Evolutionary conservation across 805 yeast species (phyloP), one percentile per base, ranked within the genome.

Genomic region (Isabelozyma heimii): DNA sequence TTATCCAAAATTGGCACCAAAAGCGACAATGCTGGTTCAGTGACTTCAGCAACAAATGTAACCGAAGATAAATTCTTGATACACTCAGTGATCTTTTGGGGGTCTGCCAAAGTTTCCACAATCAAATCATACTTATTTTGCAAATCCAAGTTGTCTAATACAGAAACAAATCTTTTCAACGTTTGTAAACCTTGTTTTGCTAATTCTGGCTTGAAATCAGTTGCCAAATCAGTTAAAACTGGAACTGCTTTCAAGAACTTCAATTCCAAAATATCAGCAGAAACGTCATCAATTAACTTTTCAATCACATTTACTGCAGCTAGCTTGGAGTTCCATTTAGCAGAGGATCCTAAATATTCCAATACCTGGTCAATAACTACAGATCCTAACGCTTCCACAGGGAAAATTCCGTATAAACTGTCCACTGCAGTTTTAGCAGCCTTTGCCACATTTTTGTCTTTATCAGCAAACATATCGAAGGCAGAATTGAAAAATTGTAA

Each of bases 21-120:
- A 49, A 92, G 72, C 8, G 98, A 82, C 58, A 92, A 77, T 4
- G 96, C 95, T 5, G 98, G 95, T 73, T 91, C 98, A 13, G 97
- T 94, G 54, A 92, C 99, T 74, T 94, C 99, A 43, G 99, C 97
- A 44, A 92, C 98, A 67, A 92, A 92, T 0, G 99, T 94, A 47
- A 92, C 97, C 39, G 95, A 87, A 2, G 97, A 87, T 54, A 92
- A 79, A 41, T 92, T 82, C 70, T 87, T 89, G 67, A 92, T 89
- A 70, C 97, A 91, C 51, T 81, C 85, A 49, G 97, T 89, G 44
- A 92, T 96, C 64, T 88, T 87, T 55, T 78, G 77, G 48, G 98
- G 98, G 63, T 92, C 88, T 43, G 95, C 91, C 68, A 94, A 79
- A 45, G 98, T 92, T 55, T 87, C 88, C 38, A 89, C 87, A 65